Evolutionary conservation across 441 rosid species (phyloP).

Genomic region (Biscutella laevigata): DNA sequence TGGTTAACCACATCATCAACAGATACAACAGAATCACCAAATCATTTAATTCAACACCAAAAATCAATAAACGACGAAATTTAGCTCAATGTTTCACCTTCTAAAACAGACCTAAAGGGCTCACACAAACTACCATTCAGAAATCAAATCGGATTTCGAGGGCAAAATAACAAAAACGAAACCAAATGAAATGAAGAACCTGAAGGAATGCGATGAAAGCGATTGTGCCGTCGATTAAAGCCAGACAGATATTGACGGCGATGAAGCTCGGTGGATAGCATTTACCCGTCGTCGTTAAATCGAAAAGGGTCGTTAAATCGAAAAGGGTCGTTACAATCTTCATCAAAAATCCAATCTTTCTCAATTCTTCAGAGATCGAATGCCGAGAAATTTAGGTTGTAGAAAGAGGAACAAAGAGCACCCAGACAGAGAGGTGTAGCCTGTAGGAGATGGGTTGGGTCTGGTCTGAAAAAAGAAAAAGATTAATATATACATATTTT

Average conservation of each 20-base stretch:
- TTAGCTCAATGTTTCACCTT: constrained; percentile 10
- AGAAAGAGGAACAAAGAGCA: constrained; percentile 3
- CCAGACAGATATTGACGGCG: constrained; percentile 26
- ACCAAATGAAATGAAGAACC: constrained; percentile 19
- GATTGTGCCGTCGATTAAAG: constrained; percentile 30
- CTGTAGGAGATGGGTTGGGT: constrained; percentile 26
- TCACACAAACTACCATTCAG: neutral
- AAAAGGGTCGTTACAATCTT: neutral
- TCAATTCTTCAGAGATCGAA: constrained; percentile 12
- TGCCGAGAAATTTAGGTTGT: constrained; percentile 14
- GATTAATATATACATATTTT: neutral
- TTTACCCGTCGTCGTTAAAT: neutral
- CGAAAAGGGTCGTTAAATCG: no score
- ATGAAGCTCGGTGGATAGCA: constrained; percentile 27
- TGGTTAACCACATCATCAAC: constrained; percentile 13
- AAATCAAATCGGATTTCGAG: neutral
- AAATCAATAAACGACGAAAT: neutral
- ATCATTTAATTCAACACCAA: neutral
- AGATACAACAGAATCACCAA: neutral
- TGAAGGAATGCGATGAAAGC: constrained; percentile 35
- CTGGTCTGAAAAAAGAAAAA: constrained; percentile 18
- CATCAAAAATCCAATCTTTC: neutral
- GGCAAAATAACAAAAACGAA: neutral
- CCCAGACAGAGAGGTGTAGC: constrained; percentile 27
- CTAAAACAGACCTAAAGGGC: neutral